Base-by-base conservation (phyloP, 2,329 filamentous ascomycete genomes). In the Chrysoporthe deuterocubensis region DNA sequence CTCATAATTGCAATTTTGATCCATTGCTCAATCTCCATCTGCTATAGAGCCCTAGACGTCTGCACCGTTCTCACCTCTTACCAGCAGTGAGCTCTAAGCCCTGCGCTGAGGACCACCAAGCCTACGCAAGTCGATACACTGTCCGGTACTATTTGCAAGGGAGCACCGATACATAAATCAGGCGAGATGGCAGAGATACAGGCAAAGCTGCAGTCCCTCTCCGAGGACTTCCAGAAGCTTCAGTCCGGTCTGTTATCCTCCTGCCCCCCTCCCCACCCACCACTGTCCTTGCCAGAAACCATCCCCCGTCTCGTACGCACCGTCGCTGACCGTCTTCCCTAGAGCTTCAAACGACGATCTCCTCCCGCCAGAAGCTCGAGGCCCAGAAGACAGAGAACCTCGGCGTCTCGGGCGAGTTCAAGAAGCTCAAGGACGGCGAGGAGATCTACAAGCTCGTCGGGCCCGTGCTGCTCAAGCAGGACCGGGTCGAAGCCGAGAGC, bases 401-500 rank as follows among this genome's bases (percentile, higher is more conserved):
- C 61, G 90, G 91, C 18, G 96, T 99, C 11, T 89, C 96, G 78
- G 91, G 92, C 90, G 95, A 98, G 79, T 98, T 98, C 78, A 85
- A 88, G 52, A 85, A 86, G 65, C 84, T 98, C 68, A 87, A 90
- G 74, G 90, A 94, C 48, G 91, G 91, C 73, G 92, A 96, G 75
- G 93, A 89, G 71, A 97, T 99, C 79, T 99, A 97, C 87, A 99
- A 98, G 81, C 88, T 97, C 54, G 89, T 97, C 59, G 96, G 96
- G 0, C 96, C 96, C 0, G 92, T 98, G 7, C 82, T 99, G 48
- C 80, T 99, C 75, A 97, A 98, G 84, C 96, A 99, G 80, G 96
- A 98, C 67, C 94, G 92, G 79, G 82, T 88, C 1, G 96, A 99
- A 78, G 96, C 96, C 0, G 89, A 94, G 72, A 91, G 92, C 84